Conservation (phyloP, 768 basidiomycete species). For the Phanerochaete carnosa region DNA sequence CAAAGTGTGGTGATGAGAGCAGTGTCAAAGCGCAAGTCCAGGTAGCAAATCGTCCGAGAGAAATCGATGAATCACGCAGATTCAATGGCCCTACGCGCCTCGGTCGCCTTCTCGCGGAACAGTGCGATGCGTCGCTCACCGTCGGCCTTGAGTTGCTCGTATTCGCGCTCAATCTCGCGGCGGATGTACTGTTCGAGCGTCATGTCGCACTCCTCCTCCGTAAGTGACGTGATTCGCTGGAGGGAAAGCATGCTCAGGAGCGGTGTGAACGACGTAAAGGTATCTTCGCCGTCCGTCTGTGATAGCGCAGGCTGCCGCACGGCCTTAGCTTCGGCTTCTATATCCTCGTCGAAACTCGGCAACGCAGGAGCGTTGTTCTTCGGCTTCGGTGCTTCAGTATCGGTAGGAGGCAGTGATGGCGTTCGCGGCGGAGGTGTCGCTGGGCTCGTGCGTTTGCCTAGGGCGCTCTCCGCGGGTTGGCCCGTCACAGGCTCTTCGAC, state of each 20-base stretch:
- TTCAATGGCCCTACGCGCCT: constrained; percentile 33
- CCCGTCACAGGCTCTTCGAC: neutral
- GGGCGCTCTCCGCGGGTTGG: neutral
- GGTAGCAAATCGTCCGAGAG: neutral
- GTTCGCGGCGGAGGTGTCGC: constrained; percentile 3
- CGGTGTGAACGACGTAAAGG: constrained; percentile 19
- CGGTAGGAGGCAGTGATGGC: constrained; percentile 4
- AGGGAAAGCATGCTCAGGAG: constrained; percentile 22
- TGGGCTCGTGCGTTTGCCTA: neutral
- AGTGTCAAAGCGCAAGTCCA: neutral
- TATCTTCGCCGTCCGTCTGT: neutral
- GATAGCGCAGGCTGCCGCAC: neutral
- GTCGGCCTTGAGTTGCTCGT: constrained; percentile 53
- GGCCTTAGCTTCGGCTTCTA: neutral
- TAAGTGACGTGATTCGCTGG: constrained; percentile 33
- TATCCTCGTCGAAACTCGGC: constrained; percentile 12
- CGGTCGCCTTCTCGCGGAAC: constrained; percentile 44
- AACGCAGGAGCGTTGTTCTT: constrained; percentile 1
- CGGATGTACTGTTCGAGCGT: constrained; percentile 84
- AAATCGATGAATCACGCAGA: constrained; percentile 13
- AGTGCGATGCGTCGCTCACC: constrained; percentile 46
- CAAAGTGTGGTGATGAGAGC: no score
- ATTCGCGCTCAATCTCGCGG: constrained; percentile 68
- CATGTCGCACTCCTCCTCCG: constrained; percentile 69
- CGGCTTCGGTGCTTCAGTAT: neutral